Conservation (phyloP, 2,329 filamentous ascomycete genomes). For the Pezicula rhizophila region DNA sequence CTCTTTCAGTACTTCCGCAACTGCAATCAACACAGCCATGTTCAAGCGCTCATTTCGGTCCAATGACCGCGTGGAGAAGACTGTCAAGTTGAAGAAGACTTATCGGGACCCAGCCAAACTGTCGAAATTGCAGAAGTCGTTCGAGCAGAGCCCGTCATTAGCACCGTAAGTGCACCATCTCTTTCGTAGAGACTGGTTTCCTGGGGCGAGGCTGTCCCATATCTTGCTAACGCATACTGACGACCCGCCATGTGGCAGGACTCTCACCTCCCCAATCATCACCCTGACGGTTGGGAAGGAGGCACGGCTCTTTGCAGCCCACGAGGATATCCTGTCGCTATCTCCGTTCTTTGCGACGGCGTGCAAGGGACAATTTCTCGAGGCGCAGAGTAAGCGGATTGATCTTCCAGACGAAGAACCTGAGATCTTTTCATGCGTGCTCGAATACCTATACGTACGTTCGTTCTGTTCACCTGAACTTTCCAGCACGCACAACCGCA, state of each 20-base stretch:
- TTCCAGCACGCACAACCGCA: neutral
- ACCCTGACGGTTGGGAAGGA: conserved; percentile 80
- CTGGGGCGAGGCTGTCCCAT: conserved; percentile 8
- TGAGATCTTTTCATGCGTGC: conserved; percentile 85
- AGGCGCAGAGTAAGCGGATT: conserved; percentile 71
- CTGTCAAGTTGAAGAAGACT: conserved; percentile 74
- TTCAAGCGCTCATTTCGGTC: conserved; percentile 88
- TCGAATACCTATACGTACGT: conserved; percentile 80
- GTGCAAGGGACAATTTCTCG: conserved; percentile 67
- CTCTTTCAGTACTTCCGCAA: conserved; percentile 20
- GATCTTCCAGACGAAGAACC: conserved; percentile 73
- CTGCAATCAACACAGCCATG: conserved; percentile 50
- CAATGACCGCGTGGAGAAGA: conserved; percentile 83
- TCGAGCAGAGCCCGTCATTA: conserved; percentile 50
- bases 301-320: conserved; percentile 86
- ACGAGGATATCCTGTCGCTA: conserved; percentile 83
- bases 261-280: conserved; percentile 63
- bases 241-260: conserved; percentile 14
- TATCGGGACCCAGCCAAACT: conserved; percentile 74
- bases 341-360: conserved; percentile 77
- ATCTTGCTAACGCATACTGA: conserved; percentile 3
- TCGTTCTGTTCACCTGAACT: neutral
- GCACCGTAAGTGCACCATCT: conserved; percentile 35
- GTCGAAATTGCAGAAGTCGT: conserved; percentile 79
- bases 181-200: conserved; percentile 8